Conservation (phyloP, 176 grass and related monocot species). For the Alopecurus myosuroides region DNA sequence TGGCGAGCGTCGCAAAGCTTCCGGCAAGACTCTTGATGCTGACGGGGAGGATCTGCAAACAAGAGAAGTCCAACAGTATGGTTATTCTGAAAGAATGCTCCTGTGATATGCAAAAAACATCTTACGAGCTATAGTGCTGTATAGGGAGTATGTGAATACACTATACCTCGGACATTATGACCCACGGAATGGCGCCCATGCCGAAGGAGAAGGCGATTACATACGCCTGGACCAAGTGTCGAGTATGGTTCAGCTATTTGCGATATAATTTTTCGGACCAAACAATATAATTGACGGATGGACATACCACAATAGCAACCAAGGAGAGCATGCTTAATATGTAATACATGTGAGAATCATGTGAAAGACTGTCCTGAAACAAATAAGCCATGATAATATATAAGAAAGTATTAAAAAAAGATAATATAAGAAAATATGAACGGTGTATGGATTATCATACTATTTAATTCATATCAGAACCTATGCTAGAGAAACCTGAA, state of each 20-base stretch:
- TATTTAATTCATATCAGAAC: not conserved
- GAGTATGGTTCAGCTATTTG: not conserved
- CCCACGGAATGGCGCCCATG: conserved; percentile 94
- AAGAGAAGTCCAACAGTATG: not conserved
- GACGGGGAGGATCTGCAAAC: conserved; percentile 54
- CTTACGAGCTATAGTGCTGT: not conserved
- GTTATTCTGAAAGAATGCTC: not conserved
- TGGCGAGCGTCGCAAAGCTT: conserved; percentile 81
- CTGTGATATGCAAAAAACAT: not conserved
- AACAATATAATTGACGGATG: not conserved
- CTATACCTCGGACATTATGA: conserved; percentile 98
- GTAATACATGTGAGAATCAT: conserved; percentile 57
- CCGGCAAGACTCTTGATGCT: conserved; percentile 91
- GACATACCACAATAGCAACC: conserved; percentile 78
- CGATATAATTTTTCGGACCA: not conserved
- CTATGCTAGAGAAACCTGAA: not conserved
- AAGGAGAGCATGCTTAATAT: conserved; percentile 76
- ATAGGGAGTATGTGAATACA: not conserved
- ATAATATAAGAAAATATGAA: no score
- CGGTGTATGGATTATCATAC: not conserved
- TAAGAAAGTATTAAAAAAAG: not conserved
- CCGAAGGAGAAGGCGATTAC: conserved; percentile 81
- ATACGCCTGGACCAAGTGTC: conserved; percentile 59
- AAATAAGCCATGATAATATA: conserved; percentile 3
- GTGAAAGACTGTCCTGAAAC: conserved; percentile 53